Base-by-base conservation (phyloP, 805 yeast genomes). In the Saccharomycopsis sp. region DNA sequence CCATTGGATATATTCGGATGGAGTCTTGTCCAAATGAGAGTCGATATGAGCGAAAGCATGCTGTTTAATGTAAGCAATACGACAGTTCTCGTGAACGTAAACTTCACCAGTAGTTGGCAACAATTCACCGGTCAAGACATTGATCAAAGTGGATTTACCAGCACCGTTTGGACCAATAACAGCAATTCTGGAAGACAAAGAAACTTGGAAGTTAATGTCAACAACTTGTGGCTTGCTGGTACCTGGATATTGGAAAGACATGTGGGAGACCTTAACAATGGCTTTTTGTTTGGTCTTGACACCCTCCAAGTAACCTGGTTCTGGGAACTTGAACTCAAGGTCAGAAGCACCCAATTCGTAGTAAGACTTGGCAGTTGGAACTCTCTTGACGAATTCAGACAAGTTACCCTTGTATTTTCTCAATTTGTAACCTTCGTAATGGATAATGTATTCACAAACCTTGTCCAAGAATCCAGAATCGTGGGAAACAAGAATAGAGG, bases 101-200 rank as follows among this genome's bases (percentile, higher is more conserved):
- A 94, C 98, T 78, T 94, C 98, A 91, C 99, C 99, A 58, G 71
- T 71, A 67, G 98, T 94, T 82, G 99, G 99, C 76, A 94, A 82
- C 73, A 94, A 87, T 84, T 94, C 99, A 89, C 99, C 99, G 68
- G 99, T 94, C 80, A 94, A 87, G 64, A 94, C 97, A 76, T 94
- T 94, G 78, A 94, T 93, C 81, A 94, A 85, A 71, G 99, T 94
- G 66, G 99, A 93, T 80, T 94, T 94, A 87, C 99, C 99, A 75
- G 99, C 99, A 89, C 99, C 99, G 80, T 94, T 94, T 79, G 99
- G 99, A 79, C 99, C 99, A 82, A 94, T 93, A 76, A 94, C 98
- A 70, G 99, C 99, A 89, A 94, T 94, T 87, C 99, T 93, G 53
- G 99, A 93, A 64, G 98, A 93, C 74, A 94, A 83, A 66, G 99